Conservation (phyloP, 805 yeast genomes). For the Lachancea meyersii region DNA sequence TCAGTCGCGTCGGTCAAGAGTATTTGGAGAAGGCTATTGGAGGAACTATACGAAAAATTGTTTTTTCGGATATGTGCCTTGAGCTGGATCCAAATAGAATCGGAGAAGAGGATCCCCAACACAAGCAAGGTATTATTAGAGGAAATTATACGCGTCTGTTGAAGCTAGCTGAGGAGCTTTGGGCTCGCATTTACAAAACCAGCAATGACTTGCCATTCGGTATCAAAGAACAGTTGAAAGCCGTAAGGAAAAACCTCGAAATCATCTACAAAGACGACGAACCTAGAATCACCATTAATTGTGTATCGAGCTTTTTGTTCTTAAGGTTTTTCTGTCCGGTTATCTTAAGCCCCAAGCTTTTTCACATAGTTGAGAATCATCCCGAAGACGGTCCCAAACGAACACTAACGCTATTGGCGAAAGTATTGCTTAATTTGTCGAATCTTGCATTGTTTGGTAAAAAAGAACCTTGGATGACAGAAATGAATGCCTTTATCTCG, state of each 20-base stretch:
- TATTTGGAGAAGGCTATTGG: conserved; percentile 71
- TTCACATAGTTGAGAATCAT: conserved; percentile 62
- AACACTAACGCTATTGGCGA: conserved; percentile 75
- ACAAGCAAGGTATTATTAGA: conserved; percentile 37
- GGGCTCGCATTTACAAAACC: conserved; percentile 60
- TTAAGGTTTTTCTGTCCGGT: conserved; percentile 88
- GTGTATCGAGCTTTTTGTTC: conserved; percentile 78
- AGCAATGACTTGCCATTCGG: conserved; percentile 69
- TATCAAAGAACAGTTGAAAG: conserved; percentile 57
- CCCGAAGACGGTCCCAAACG: conserved; percentile 68
- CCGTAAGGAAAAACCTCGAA: conserved; percentile 59
- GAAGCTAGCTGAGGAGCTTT: conserved; percentile 48
- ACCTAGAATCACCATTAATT: conserved; percentile 49
- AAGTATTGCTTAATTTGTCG: conserved; percentile 70
- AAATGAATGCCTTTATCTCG: conserved; percentile 62
- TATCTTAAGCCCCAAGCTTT: conserved; percentile 79
- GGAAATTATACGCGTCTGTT: conserved; percentile 46
- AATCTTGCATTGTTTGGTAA: conserved; percentile 68
- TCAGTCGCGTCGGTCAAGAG: conserved; percentile 70
- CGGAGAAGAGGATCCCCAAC: conserved; percentile 30
- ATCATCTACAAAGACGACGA: conserved; percentile 49
- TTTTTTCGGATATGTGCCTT: conserved; percentile 48
- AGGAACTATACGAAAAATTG: conserved; percentile 51
- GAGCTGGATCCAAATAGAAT: conserved; percentile 77
- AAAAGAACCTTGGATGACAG: conserved; percentile 75